Base-by-base conservation (phyloP, 148 eudicot genomes). In the Vaccinium vitisidaea region DNA sequence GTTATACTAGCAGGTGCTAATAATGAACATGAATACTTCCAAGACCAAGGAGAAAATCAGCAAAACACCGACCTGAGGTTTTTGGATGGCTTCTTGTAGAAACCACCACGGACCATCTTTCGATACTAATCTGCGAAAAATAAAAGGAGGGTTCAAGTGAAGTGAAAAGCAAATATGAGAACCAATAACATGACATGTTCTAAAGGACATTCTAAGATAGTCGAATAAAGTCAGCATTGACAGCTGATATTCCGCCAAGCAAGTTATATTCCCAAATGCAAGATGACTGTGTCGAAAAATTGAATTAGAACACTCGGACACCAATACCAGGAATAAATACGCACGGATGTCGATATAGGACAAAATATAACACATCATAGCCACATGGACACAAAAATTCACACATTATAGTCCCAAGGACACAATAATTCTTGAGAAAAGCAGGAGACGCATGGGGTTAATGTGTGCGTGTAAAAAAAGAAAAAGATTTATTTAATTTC, bases 81-180 rank as follows among this genome's bases (percentile, higher is more conserved):
- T 83, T 55, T 79, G 71, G 15, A 84, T 80, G 80, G 86, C 91
- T 81, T 83, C 75, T 84, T 96, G 99, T 86, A 96, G 85, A 87
- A 96, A 96, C 98, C 98, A 93, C 98, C 96, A 92, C 19, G 98
- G 98, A 63, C 98, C 95, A 80, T 84, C 87, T 83, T 87, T 89
- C 54, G 92, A 88, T 30, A 79, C 79, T 54, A 92, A 88, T 81
- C 96, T 94, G 91, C 9, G 18, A 27, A n/a, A 71, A 84, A 80
- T 52, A 13, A 1, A 75, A 3, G 14, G 10, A 10, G 25, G 23
- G 12, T 21, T 46, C 50, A 10, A 5, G 79, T 75, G 8, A 10
- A 5, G 79, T 75, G 8, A 75, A 10, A 75, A 13, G 53, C 9
- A 77, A 55, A 75, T 30, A 65, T 30, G 16, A 53, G 16, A 54